phyloP scores from a whole-genome alignment of 2,329 filamentous ascomycete genomes.

The Claviceps africana region DNA sequence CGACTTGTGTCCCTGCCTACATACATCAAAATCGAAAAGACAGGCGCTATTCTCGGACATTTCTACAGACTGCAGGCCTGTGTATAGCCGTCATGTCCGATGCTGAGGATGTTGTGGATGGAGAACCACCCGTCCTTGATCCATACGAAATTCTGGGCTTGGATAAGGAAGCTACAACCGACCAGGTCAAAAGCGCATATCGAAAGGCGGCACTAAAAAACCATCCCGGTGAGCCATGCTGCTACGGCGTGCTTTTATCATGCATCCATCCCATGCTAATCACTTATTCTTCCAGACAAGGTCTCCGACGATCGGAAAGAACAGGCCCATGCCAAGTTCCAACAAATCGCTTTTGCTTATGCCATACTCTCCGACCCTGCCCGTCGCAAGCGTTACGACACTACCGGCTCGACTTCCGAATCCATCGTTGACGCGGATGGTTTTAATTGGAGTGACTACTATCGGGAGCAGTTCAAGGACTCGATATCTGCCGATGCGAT shows the following conservation, averaged over 20 bases:
- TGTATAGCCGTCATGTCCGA: conserved; percentile 25
- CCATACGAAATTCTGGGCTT: conserved; percentile 73
- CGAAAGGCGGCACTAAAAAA: conserved; percentile 77
- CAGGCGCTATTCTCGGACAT: not conserved
- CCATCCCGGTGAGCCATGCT: conserved; percentile 53
- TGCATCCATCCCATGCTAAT: not conserved
- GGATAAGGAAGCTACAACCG: conserved; percentile 53
- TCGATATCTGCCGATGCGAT: conserved; percentile 64
- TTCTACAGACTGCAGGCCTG: not conserved
- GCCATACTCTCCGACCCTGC: conserved; percentile 75
- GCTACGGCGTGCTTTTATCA: not conserved
- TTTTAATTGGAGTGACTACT: conserved; percentile 87
- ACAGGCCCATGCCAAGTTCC: conserved; percentile 67
- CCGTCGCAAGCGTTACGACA: conserved; percentile 75
- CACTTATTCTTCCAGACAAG: conserved; percentile 47
- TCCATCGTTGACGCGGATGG: conserved; percentile 61
- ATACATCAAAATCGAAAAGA: not conserved
- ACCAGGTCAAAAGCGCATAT: conserved; percentile 82
- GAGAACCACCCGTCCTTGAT: conserved; percentile 48
- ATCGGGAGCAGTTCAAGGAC: conserved; percentile 68
- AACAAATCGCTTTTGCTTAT: conserved; percentile 85
- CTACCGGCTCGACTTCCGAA: conserved; percentile 79
- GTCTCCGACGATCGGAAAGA: conserved; percentile 52
- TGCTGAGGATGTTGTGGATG: conserved; percentile 37
- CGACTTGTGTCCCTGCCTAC: not conserved